These are phyloP conservation scores for Plasmodium cynomolgi DNA, from an alignment of 169 alveolate genomes.

Conservation along the genomic window DNA sequence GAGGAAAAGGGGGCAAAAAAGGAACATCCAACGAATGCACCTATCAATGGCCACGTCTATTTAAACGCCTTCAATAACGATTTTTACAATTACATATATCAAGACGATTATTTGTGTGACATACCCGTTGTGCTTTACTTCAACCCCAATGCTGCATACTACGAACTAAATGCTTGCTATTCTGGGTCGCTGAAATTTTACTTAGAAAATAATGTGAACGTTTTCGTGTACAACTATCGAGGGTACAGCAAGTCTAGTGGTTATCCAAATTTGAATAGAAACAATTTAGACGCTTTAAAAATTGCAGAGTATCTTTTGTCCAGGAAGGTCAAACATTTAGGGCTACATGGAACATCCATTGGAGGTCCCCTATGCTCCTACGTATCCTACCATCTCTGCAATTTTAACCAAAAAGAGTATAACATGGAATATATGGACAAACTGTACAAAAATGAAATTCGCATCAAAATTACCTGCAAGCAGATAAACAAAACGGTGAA, in stretches of 20 bases:
- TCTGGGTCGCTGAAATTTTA: constrained; percentile 46
- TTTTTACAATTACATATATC: constrained; percentile 68
- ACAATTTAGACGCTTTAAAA: constrained; percentile 62
- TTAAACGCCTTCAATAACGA: constrained; percentile 63
- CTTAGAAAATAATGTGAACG: constrained; percentile 49
- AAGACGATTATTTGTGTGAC: constrained; percentile 48
- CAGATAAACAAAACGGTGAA: constrained; percentile 31
- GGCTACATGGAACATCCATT: constrained; percentile 70
- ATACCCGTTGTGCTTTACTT: constrained; percentile 62
- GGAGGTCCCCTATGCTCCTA: constrained; percentile 73
- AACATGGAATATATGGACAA: constrained; percentile 22
- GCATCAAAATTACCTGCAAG: constrained; percentile 24
- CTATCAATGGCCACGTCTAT: neutral
- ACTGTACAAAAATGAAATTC: constrained; percentile 35
- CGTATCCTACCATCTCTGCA: constrained; percentile 64
- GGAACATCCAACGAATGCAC: neutral
- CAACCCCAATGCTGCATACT: constrained; percentile 71
- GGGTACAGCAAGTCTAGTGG: constrained; percentile 63
- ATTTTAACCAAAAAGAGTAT: constrained; percentile 23
- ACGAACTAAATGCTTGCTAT: constrained; percentile 70
- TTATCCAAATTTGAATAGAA: constrained; percentile 58
- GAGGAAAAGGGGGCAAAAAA: neutral
- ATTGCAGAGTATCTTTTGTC: constrained; percentile 63
- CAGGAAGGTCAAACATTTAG: constrained; percentile 64
- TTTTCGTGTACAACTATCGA: constrained; percentile 68